Evolutionary conservation across 352 stramenopile genomes (phyloP).

Genomic region (Phytophthora pisi): DNA sequence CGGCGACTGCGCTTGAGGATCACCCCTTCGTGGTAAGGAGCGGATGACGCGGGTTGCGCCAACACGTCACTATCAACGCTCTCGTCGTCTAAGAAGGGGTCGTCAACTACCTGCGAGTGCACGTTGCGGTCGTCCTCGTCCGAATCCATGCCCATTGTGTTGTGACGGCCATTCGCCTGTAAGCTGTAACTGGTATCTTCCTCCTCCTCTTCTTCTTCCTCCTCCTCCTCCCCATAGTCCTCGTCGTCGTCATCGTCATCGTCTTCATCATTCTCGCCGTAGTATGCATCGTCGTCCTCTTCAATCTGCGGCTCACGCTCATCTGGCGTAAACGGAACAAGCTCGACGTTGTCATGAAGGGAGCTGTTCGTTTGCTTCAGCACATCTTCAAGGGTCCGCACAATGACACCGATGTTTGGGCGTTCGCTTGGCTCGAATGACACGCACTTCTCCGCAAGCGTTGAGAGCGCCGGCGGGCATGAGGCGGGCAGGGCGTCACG

Average conservation of each 20-base stretch:
- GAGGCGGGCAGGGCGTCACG: constrained; percentile 59
- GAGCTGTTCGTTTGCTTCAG: constrained; percentile 36
- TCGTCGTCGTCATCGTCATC: constrained; percentile 52
- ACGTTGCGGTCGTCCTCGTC: constrained; percentile 45
- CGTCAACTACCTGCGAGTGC: constrained; percentile 35
- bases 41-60: constrained; percentile 37
- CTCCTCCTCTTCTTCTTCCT: constrained; percentile 45
- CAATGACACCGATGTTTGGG: constrained; percentile 53
- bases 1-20: constrained; percentile 80
- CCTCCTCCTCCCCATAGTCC: constrained; percentile 37
- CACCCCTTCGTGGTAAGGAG: constrained; percentile 56
- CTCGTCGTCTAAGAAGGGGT: constrained; percentile 44
- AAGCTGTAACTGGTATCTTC: constrained; percentile 36
- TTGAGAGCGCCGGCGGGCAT: constrained; percentile 63
- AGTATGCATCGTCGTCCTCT: constrained; percentile 57
- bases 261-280: constrained; percentile 59
- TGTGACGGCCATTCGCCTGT: constrained; percentile 33
- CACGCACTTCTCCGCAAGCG: constrained; percentile 73
- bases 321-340: constrained; percentile 65
- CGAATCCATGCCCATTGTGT: constrained; percentile 49
- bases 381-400: constrained; percentile 50
- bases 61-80: constrained; percentile 35
- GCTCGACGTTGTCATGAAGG: constrained; percentile 43
- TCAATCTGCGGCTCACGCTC: constrained; percentile 71
- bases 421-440: constrained; percentile 79